A percentile compares a stretch with the other conserved stretches of the same genome.
phyloP scores from a whole-genome alignment of 2,329 filamentous ascomycete species.

The Aspergillus persii region DNA sequence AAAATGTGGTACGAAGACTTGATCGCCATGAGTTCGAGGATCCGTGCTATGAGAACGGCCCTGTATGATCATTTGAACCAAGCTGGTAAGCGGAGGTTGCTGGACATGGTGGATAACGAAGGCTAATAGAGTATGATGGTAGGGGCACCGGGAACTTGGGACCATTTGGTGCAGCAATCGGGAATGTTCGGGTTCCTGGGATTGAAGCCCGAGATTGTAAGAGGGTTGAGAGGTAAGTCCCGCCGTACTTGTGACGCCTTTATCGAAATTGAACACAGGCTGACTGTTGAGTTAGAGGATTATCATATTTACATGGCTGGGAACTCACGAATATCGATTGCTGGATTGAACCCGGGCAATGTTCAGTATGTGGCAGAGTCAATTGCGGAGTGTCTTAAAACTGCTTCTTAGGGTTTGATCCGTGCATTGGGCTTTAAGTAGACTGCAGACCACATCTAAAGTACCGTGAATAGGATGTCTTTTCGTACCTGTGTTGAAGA shows the following conservation, averaged over 20 bases:
- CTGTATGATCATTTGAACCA: constrained; percentile 59
- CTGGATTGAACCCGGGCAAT: constrained; percentile 70
- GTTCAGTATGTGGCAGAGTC: constrained; percentile 29
- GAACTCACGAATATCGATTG: constrained; percentile 95
- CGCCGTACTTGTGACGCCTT: too few relatives aligned
- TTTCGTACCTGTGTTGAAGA: too few relatives aligned
- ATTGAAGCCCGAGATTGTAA: constrained; percentile 44
- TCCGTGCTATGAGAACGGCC: constrained; percentile 80
- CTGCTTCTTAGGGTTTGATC: not conserved
- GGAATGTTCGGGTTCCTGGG: constrained; percentile 90
- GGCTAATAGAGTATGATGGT: constrained; percentile 44
- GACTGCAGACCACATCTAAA: too few relatives aligned
- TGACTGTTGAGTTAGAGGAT: constrained; percentile 25
- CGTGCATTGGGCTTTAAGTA: too few relatives aligned
- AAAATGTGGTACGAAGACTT: constrained; percentile 87
- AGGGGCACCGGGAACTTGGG: constrained; percentile 68
- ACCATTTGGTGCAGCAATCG: constrained; percentile 72
- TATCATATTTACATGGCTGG: constrained; percentile 57
- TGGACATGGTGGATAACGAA: not conserved
- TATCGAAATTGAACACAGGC: constrained; percentile 1
- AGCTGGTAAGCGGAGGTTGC: not conserved
- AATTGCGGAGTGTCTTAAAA: constrained; percentile 19
- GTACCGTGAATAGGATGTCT: too few relatives aligned
- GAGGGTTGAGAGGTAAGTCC: constrained; percentile 28
- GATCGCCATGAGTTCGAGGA: constrained; percentile 84